Conservation (phyloP, 2,329 filamentous ascomycete genomes). For the Colletotrichum abscissum region DNA sequence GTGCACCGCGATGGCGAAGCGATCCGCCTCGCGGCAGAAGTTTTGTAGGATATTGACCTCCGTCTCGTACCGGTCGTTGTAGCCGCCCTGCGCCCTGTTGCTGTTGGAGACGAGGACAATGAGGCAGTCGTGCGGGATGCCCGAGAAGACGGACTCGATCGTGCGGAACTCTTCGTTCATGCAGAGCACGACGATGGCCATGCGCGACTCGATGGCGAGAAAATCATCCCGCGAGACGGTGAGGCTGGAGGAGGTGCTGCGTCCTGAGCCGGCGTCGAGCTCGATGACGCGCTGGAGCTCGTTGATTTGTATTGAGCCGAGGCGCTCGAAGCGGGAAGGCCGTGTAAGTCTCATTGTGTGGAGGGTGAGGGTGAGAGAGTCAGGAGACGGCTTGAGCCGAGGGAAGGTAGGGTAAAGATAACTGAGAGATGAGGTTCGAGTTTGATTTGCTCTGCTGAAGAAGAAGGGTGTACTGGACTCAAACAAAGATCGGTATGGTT, state of each 20-base stretch:
- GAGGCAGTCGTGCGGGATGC: constrained; percentile 18
- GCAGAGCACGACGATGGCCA: constrained; percentile 23
- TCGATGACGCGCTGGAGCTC: constrained; percentile 16
- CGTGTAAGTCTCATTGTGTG: constrained; percentile 7
- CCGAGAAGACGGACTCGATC: constrained; percentile 17
- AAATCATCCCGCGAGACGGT: not conserved
- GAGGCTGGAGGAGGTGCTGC: not conserved
- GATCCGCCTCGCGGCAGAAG: not conserved
- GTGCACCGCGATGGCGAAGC: constrained; percentile 20
- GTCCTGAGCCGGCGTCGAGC: constrained; percentile 12
- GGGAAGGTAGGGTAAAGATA: not conserved
- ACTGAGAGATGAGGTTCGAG: not conserved
- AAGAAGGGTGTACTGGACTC: not conserved
- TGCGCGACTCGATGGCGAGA: not conserved
- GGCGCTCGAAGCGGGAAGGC: constrained; percentile 6
- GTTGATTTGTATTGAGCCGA: constrained; percentile 9
- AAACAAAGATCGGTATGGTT: not conserved
- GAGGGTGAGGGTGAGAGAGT: too few species aligned
- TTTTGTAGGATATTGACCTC: not conserved
- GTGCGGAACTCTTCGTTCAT: constrained; percentile 17
- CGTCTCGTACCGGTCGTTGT: not conserved
- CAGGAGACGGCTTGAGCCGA: not conserved
- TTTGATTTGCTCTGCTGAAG: not conserved
- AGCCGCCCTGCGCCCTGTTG: not conserved
- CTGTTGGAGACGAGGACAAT: constrained; percentile 24